Conservation (phyloP, 495 filamentous ascomycete species). For the Coniosporium apollinis region DNA sequence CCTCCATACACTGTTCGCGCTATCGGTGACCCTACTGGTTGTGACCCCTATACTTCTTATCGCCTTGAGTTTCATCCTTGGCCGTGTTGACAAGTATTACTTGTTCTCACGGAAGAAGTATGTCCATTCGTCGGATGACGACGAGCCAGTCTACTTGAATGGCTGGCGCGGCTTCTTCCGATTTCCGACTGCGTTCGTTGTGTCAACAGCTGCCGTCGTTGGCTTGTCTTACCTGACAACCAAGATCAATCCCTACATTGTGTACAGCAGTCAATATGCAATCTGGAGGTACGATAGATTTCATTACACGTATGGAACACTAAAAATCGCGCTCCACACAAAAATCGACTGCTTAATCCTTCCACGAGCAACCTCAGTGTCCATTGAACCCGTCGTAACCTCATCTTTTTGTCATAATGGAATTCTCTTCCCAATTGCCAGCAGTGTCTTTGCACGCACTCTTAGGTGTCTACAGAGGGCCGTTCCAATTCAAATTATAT, state of each 20-base stretch:
- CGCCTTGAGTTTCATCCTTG: constrained; percentile 46
- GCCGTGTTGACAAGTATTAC: constrained; percentile 59
- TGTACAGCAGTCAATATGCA: constrained; percentile 72
- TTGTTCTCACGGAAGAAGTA: constrained; percentile 51
- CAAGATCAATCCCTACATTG: constrained; percentile 72
- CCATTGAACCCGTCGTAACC: too few species aligned
- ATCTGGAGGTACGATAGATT: constrained; percentile 39
- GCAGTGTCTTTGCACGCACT: too few species aligned
- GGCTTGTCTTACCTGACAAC: constrained; percentile 57
- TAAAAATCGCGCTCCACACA: too few species aligned
- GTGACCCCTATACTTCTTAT: constrained; percentile 57
- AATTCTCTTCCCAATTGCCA: too few species aligned
- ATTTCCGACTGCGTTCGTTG: constrained; percentile 58
- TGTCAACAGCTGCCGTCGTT: constrained; percentile 52
- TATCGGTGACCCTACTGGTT: constrained; percentile 68
- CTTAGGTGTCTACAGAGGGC: too few species aligned
- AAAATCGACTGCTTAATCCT: too few species aligned
- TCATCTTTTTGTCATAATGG: too few species aligned
- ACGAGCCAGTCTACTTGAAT: constrained; percentile 45
- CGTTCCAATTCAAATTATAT: too few species aligned
- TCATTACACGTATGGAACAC: too few species aligned
- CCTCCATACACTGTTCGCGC: constrained; percentile 68
- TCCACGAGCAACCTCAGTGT: too few species aligned
- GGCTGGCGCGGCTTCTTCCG: constrained; percentile 72
- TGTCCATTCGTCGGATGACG: constrained; percentile 38